Evolutionary conservation across 106 monocot genomes (phyloP).

Genomic region (Ottelia alismoides): DNA sequence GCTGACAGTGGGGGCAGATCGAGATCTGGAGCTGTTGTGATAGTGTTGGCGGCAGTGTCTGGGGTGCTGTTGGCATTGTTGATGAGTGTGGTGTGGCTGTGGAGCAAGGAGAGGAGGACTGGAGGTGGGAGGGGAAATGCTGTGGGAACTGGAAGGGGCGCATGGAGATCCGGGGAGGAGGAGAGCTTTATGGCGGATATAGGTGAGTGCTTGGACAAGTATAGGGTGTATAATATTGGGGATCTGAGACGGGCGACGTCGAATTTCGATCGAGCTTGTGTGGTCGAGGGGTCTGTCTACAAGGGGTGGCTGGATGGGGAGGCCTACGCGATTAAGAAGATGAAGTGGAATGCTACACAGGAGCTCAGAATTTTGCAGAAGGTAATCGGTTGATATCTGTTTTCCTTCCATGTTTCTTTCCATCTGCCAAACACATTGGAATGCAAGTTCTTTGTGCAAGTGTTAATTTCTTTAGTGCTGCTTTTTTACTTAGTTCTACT

Average conservation of each 20-base stretch:
- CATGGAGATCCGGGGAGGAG: neutral
- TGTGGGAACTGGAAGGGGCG: neutral
- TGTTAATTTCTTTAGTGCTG: no score
- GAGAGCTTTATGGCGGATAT: conserved; percentile 38
- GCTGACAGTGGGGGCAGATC: conserved; percentile 15
- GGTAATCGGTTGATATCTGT: no score
- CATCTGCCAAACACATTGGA: no score
- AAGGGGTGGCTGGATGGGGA: conserved; percentile 34
- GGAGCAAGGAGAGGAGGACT: neutral
- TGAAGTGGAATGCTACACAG: conserved; percentile 82
- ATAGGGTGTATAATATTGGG: conserved; percentile 43
- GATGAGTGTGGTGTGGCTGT: conserved; percentile 10
- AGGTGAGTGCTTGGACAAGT: conserved; percentile 72
- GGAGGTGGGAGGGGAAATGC: neutral
- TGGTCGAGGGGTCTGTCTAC: conserved; percentile 65
- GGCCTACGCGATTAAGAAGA: conserved; percentile 63
- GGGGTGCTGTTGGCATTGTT: conserved; percentile 11
- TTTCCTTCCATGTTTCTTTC: no score
- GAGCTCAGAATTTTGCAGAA: conserved; percentile 90
- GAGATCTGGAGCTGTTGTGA: conserved; percentile 33
- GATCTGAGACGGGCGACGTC: conserved; percentile 46
- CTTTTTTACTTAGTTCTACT: no score
- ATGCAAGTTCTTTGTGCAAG: no score
- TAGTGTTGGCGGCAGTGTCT: conserved; percentile 14
- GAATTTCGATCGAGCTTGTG: conserved; percentile 30